Percentiles rank a stretch among this genome's conserved stretches.
These are phyloP conservation scores for Scutellaria minor DNA, from an alignment of 257 asterid genomes.

Conservation along the genomic window DNA sequence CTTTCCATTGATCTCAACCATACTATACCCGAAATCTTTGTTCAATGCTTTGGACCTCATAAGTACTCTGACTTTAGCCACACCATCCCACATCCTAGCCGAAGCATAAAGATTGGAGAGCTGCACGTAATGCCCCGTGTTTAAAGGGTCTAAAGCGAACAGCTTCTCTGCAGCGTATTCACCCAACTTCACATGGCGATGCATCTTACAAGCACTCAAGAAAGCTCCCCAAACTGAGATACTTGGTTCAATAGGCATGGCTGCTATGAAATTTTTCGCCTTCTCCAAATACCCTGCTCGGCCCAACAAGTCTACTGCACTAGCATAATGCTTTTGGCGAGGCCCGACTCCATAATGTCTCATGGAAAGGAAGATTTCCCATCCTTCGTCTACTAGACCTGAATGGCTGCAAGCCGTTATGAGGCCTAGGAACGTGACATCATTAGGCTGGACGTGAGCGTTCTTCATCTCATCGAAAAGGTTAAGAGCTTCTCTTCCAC, in stretches of 20 bases:
- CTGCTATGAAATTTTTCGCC: conserved; percentile 52
- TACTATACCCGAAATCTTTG: conserved; percentile 55
- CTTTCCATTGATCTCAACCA: conserved; percentile 54
- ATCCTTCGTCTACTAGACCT: conserved; percentile 63
- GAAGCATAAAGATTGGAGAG: conserved; percentile 74
- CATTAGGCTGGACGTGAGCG: conserved; percentile 49
- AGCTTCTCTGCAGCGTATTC: conserved; percentile 62
- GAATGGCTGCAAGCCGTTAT: conserved; percentile 71
- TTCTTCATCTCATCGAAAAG: conserved; percentile 55
- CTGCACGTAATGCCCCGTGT: conserved; percentile 66
- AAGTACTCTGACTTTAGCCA: conserved; percentile 48
- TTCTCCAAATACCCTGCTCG: conserved; percentile 55
- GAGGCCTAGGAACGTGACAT: conserved; percentile 63
- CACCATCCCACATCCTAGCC: conserved; percentile 57
- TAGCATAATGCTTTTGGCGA: conserved; percentile 54
- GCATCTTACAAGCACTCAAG: conserved; percentile 59
- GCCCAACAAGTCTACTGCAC: conserved; percentile 62
- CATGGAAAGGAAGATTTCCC: conserved; percentile 63
- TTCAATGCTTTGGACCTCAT: conserved; percentile 55
- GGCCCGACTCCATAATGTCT: conserved; percentile 49
- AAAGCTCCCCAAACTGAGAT: conserved; percentile 77
- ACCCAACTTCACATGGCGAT: conserved; percentile 49
- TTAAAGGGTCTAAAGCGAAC: conserved; percentile 47
- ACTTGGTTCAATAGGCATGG: conserved; percentile 57
- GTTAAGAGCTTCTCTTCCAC: conserved; percentile 56